phyloP scores from a whole-genome alignment of 2,329 filamentous ascomycete genomes.

The Apiospora kogelbergensis region DNA sequence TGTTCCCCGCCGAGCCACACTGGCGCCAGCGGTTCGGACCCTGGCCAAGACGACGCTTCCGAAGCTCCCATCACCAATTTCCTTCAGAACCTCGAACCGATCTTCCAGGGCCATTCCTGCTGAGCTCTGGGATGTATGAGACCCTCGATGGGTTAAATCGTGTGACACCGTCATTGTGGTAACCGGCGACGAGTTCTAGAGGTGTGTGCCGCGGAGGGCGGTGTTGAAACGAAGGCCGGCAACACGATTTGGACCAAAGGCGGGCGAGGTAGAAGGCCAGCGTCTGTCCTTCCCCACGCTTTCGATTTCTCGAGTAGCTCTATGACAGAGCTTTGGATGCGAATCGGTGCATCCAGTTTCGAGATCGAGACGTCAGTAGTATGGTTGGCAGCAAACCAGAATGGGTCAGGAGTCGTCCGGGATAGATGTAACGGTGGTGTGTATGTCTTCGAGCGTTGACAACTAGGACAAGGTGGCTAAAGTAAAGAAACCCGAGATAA shows the following conservation, averaged over 20 bases:
- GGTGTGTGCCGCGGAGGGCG: conserved; percentile 13
- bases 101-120: conserved; percentile 73
- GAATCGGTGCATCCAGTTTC: conserved; percentile 16
- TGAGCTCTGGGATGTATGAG: conserved; percentile 46
- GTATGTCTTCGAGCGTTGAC: not conserved
- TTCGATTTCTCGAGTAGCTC: conserved; percentile 31
- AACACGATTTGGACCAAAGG: conserved; percentile 16
- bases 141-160: conserved; percentile 70
- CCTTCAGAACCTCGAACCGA: conserved; percentile 94
- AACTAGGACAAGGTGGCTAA: conserved; percentile 2
- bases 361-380: conserved; percentile 10
- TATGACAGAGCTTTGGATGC: conserved; percentile 35
- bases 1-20: conserved; percentile 84
- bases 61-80: conserved; percentile 98
- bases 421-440: not conserved
- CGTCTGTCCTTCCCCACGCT: conserved; percentile 25
- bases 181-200: conserved; percentile 19
- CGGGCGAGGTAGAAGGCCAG: conserved; percentile 20
- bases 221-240: conserved; percentile 12
- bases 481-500: conserved; percentile 15
- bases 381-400: not conserved
- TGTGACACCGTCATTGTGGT: conserved; percentile 73
- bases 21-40: conserved; percentile 86
- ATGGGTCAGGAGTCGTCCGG: conserved; percentile 2
- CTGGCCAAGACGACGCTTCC: conserved; percentile 91